These are phyloP conservation scores for Kuraishia ogatae DNA, from an alignment of 805 yeast species.

Conservation along the genomic window DNA sequence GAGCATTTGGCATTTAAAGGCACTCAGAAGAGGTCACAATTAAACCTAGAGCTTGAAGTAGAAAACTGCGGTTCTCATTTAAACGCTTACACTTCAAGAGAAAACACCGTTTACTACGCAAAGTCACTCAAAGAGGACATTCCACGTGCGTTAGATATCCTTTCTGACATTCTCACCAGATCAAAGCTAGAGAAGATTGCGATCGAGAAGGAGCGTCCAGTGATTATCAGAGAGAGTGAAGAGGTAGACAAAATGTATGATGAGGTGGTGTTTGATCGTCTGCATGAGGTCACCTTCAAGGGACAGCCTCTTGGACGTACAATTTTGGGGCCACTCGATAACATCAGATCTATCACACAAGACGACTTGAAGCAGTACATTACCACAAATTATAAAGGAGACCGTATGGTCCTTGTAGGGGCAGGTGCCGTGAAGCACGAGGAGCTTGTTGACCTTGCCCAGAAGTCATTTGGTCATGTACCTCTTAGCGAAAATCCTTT, in stretches of 20 bases:
- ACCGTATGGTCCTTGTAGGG: slow-evolving; percentile 96
- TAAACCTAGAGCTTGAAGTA: slow-evolving; percentile 80
- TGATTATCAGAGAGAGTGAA: slow-evolving; percentile 91
- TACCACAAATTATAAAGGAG: slow-evolving; percentile 82
- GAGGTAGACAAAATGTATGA: slow-evolving; percentile 98
- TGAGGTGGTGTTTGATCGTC: slow-evolving; percentile 94
- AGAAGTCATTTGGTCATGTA: slow-evolving; percentile 67
- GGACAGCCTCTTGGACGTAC: slow-evolving; percentile 95
- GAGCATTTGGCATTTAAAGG: slow-evolving; percentile 98
- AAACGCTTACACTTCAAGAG: slow-evolving; percentile 98
- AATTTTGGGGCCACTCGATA: slow-evolving; percentile 87
- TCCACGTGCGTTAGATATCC: slow-evolving; percentile 76
- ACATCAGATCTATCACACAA: slow-evolving; percentile 73
- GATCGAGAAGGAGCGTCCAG: slow-evolving; percentile 93
- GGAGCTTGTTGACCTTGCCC: slow-evolving; percentile 68
- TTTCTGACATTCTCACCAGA: slow-evolving; percentile 82
- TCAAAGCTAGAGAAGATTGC: slow-evolving; percentile 77
- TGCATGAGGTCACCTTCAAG: slow-evolving; percentile 86
- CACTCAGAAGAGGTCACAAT: slow-evolving; percentile 71
- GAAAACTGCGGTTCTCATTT: slow-evolving; percentile 96
- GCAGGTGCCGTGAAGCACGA: slow-evolving; percentile 92
- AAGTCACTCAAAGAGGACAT: slow-evolving; percentile 77
- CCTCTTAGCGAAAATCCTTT: slow-evolving; percentile 42
- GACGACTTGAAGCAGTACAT: slow-evolving; percentile 75
- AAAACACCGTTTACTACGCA: slow-evolving; percentile 94